A percentile compares a stretch with the other conserved stretches of the same genome.
Evolutionary conservation across 345 rosid genomes (phyloP).

Genomic region (Corchorus olitorius): DNA sequence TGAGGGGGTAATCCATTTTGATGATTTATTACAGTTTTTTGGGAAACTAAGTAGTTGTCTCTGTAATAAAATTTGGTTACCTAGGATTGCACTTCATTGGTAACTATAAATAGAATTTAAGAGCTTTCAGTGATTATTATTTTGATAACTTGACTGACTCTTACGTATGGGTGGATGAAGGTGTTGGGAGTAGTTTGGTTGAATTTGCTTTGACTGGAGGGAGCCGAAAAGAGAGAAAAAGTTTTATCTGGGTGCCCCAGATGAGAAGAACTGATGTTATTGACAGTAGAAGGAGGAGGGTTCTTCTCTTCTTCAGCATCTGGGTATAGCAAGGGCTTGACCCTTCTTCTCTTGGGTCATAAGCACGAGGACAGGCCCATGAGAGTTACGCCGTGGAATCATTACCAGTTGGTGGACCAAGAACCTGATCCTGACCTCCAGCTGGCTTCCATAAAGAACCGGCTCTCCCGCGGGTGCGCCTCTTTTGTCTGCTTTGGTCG

Average conservation of each 20-base stretch:
- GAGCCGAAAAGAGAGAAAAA: slow-evolving; percentile 26
- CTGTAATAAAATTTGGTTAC: neutral
- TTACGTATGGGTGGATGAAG: slow-evolving; percentile 30
- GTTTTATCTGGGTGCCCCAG: slow-evolving; percentile 43
- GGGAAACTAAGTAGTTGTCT: neutral
- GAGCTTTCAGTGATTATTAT: neutral
- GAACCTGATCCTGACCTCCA: slow-evolving; percentile 77
- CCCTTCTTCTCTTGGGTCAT: slow-evolving; percentile 90
- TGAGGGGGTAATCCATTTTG: neutral
- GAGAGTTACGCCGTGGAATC: slow-evolving; percentile 97
- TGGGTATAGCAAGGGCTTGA: slow-evolving; percentile 86
- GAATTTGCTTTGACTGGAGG: slow-evolving; percentile 21
- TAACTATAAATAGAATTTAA: slow-evolving; percentile 1
- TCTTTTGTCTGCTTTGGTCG: slow-evolving; percentile 88
- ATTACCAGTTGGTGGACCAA: slow-evolving; percentile 91
- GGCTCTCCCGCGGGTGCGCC: slow-evolving; percentile 83
- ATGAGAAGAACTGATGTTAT: slow-evolving; percentile 94
- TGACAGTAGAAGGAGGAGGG: slow-evolving; percentile 97
- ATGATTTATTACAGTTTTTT: slow-evolving; percentile 3
- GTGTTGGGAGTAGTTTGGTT: slow-evolving; percentile 23
- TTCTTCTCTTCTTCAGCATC: slow-evolving; percentile 98
- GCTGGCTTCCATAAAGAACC: slow-evolving; percentile 91
- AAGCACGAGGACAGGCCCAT: slow-evolving; percentile 78
- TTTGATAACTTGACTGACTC: slow-evolving; percentile 31
- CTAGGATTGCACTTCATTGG: slow-evolving; percentile 17